A percentile compares a stretch with the other conserved stretches of the same genome.
Evolutionary conservation across 2,329 filamentous ascomycete genomes (phyloP).

Genomic region (Cladosporium sp.): DNA sequence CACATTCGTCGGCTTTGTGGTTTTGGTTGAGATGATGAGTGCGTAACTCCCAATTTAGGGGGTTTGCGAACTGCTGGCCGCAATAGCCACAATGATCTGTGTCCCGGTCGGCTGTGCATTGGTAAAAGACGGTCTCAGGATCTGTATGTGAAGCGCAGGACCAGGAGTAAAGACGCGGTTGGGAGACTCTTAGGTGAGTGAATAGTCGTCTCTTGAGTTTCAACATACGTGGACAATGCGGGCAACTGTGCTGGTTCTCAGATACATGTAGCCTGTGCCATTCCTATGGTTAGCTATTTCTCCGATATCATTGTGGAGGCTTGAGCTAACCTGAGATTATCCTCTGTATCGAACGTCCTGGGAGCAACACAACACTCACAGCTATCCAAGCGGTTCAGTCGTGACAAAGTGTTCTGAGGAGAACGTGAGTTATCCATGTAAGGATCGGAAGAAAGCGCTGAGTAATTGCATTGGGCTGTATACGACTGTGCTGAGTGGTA

Average conservation of each 20-base stretch:
- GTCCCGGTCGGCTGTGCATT: slow-evolving; percentile 49
- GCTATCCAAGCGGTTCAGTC: no score
- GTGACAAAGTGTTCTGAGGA: no score
- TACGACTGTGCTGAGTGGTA: no score
- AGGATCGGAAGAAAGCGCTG: no score
- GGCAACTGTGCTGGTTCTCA: slow-evolving; percentile 94
- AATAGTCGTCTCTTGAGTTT: slow-evolving; percentile 99
- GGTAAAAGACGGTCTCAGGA: slow-evolving; percentile 78
- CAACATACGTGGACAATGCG: slow-evolving; percentile 90
- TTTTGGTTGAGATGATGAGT: slow-evolving; percentile 82
- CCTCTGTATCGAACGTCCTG: slow-evolving; percentile 83
- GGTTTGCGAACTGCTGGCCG: slow-evolving; percentile 84
- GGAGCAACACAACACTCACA: slow-evolving; percentile 96
- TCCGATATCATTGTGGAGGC: no score
- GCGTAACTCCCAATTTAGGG: slow-evolving; percentile 82
- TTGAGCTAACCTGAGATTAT: slow-evolving; percentile 71
- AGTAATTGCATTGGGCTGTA: no score
- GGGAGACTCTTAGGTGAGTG: slow-evolving; percentile 90
- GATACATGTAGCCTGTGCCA: slow-evolving; percentile 80
- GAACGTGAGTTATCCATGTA: no score
- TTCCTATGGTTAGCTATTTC: no score
- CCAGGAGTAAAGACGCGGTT: slow-evolving; percentile 91
- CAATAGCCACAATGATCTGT: slow-evolving; percentile 91
- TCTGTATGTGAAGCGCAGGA: slow-evolving; percentile 80
- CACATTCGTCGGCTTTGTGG: slow-evolving; percentile 97